Base-by-base conservation (phyloP, 1,284 basidiomycete genomes). In the Sporisorium reilianum region DNA sequence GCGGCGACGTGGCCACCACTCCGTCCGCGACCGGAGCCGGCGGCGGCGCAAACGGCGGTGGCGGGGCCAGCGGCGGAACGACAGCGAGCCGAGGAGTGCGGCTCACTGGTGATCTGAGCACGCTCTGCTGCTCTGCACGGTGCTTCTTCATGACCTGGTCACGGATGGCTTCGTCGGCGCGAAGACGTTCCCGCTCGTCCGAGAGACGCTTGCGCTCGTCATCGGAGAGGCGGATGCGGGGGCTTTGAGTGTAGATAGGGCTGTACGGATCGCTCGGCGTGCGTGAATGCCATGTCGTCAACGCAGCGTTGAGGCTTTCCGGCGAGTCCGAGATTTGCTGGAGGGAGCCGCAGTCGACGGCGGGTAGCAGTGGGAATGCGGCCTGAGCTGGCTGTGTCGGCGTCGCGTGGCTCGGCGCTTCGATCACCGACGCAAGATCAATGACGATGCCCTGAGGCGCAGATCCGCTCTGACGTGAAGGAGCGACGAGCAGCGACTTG, bases 11-110 rank as follows among this genome's bases (percentile, higher is more conserved):
- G 3, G 38, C 32, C 18, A 41, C 0, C 5, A 14, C 11, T 14
- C 40, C 18, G 12, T 57, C 56, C 1, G 57, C 55, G 18, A 46
- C 16, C 1, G 67, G 67, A 4, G 53, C 49, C 18, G 55, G 67
- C 41, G 67, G 67, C 16, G 49, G 60, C 1, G 67, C 67, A n/a
- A 64, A 70, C 2, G 57, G 53, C 8, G 67, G 67, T 5, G 61
- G 67, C 3, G 67, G 67, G 16, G 56, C 53, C 36, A 56, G 34
- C 1, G 67, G 67, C 2, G 61, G 67, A 16, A 41, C 38, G 28
- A 55, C 25, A 16, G 54, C 53, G 2, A 48, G 18, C 16, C 59
- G 26, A 5, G 65, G 45, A 9, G 55, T 42, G 3, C 60, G 48
- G 25, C 5, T 16, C 0, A 32, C 38, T 1, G 50, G 55, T 16